phyloP scores from a whole-genome alignment of 331 rosid genomes.

The Pyrus hybrid region DNA sequence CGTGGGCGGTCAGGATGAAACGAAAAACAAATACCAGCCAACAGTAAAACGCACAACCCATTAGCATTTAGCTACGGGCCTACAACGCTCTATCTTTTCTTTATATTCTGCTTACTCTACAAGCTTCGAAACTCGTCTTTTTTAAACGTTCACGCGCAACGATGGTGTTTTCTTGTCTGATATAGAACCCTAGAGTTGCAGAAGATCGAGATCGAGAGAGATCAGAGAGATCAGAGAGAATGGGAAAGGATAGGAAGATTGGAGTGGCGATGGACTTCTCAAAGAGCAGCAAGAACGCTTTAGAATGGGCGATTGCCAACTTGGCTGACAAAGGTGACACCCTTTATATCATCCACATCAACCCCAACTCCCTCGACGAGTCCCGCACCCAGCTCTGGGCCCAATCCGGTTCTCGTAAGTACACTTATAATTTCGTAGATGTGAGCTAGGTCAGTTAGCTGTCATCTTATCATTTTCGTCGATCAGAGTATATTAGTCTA shows the following conservation, averaged over 20 bases:
- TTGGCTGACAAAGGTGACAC: conserved; percentile 80
- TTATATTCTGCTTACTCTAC: not conserved
- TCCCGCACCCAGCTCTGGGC: conserved; percentile 40
- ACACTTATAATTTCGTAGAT: too few relatives aligned
- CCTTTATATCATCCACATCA: conserved; percentile 52
- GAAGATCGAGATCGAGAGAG: not conserved
- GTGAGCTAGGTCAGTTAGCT: too few relatives aligned
- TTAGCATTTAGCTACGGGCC: too few relatives aligned
- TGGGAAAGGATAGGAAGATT: conserved; percentile 69
- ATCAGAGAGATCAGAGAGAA: conserved; percentile 10
- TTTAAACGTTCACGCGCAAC: not conserved
- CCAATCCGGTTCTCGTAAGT: conserved; percentile 66
- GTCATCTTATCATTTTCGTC: too few relatives aligned
- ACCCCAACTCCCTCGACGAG: conserved; percentile 29
- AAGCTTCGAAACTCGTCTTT: not conserved
- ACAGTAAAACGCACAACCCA: not conserved
- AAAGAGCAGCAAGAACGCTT: conserved; percentile 71
- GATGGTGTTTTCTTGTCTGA: not conserved
- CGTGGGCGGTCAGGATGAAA: conserved; percentile 7
- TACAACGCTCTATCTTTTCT: not conserved
- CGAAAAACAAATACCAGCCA: not conserved
- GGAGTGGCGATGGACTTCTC: conserved; percentile 89
- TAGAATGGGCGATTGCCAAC: conserved; percentile 71
- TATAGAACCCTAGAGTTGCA: not conserved
- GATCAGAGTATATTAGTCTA: too few relatives aligned